Evolutionary conservation across 306 rosid species (phyloP), one percentile per base, ranked within the genome.

Genomic region (Lagenaria siceraria): DNA sequence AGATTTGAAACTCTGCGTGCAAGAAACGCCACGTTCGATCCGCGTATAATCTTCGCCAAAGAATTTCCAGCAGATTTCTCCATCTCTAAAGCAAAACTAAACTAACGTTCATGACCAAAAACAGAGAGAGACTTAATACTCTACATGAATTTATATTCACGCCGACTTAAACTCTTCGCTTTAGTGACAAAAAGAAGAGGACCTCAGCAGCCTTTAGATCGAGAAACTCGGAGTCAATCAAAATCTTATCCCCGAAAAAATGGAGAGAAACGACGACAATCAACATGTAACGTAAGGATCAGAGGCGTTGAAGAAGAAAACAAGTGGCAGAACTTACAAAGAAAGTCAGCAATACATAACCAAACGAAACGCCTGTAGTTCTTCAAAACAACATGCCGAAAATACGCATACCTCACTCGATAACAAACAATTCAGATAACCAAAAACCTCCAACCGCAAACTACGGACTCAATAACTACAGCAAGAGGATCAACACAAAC

Each of bases 21-120:
- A 42, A 75, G 61, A 15, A 27, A 80, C 83, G 83, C 79, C 76
- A 75, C 35, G 54, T 38, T 40, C 61, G 25, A 42, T 80, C 76
- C 0, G 54, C 54, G 78, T 22, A 48, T 80, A 35, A 51, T 54
- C 74, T 80, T 74, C 77, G 8, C 43, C 42, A 49, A 72, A 27
- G 22, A 72, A 48, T 72, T 72, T 72, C 77, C 77, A 49, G 77
- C 77, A 46, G 49, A 49, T 27, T 49, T 49, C 60, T 48, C 77
- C 60, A 17, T 46, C 60, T 72, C 77, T 49, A 72, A 72, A 48
- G 60, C 77, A 49, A 72, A 27, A 49, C 61, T 49, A 46, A 72
- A 27, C 42, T 4, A 70, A 49, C 27, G 24, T 25, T 49, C 8
- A 72, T 15, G 61, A 72, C 25, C 59, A 24, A 25, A 72, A 27